Percentiles rank a stretch among this genome's conserved stretches.
Evolutionary conservation across 129 eudicot species (phyloP).

Genomic region (Flaveria trinervia): DNA sequence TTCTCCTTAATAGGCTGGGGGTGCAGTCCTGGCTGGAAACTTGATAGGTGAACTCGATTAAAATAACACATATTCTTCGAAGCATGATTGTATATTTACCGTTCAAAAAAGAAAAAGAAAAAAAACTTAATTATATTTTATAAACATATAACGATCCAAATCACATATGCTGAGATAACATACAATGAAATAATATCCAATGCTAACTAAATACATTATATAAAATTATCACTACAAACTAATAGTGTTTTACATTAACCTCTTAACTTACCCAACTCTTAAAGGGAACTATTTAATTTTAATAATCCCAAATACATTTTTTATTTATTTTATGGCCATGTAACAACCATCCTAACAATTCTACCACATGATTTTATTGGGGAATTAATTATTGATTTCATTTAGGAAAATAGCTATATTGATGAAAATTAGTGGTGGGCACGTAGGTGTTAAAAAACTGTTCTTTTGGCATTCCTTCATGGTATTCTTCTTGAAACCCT

Average conservation of each 20-base stretch:
- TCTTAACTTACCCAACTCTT: background rate
- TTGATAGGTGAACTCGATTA: too few relatives aligned
- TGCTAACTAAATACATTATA: background rate
- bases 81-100: too few relatives aligned
- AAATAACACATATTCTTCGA: too few relatives aligned
- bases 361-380: background rate
- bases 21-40: too few relatives aligned
- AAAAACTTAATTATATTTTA: too few relatives aligned
- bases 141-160: too few relatives aligned
- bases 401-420: constrained; percentile 36
- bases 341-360: background rate
- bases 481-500: constrained; percentile 48
- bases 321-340: background rate
- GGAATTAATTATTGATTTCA: background rate
- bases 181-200: too few relatives aligned
- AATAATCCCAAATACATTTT: background rate
- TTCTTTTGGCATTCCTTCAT: constrained; percentile 29
- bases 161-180: too few relatives aligned
- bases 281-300: background rate
- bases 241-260: background rate
- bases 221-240: background rate
- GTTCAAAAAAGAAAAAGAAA: too few relatives aligned
- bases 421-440: constrained; percentile 42
- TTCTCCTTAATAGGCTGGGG: too few relatives aligned
- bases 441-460: constrained; percentile 33